Evolutionary conservation across 2,329 filamentous ascomycete genomes (phyloP), one percentile per base, ranked within the genome.

Genomic region (Trichocomaceae sp.): DNA sequence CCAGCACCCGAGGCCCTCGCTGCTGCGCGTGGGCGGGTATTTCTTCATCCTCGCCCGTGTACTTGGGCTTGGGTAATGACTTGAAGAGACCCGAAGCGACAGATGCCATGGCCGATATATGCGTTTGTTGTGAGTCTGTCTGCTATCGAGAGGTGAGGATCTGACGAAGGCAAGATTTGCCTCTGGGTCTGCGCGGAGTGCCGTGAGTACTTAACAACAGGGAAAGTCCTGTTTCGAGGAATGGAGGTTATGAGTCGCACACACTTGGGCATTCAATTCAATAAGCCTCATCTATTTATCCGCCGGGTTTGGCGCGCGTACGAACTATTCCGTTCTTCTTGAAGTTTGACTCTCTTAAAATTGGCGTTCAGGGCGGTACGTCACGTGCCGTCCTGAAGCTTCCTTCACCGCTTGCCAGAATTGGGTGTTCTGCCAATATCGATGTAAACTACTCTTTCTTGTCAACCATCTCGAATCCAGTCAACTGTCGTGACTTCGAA

Each of bases 21-120:
- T 88, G 84, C 67, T 88, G 84, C 47, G 86, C 79, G 67, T 87
- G 83, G 29, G 78, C 74, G 22, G 86, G 85, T 33, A 86, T 75
- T 66, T 95, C 88, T 69, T 96, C 91, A 68, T 95, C 85, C 68
- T 95, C 89, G 62, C 88, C 90, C 4, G 86, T 89, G 68, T 96
- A 95, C 74, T 88, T 92, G 15, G 92, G 91, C 69, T 91, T 91
- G 3, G 92, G 92, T 44, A 97, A 79, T 55, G 88, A 85, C 67
- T 84, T 83, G 60, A 89, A 84, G 44, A 97, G 80, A 56, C 89
- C 88, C 57, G 83, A 79, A 61, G 80, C 81, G 66, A 88, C 79
- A 57, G 84, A 85, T 57, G 84, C 76, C 84, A 88, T 88, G 55
- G 26, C 48, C 39, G 23, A 20, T 39, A 47, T 49, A 45, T 22